Evolutionary conservation across 441 rosid genomes (phyloP).

Genomic region (Gossypium davidsonii): DNA sequence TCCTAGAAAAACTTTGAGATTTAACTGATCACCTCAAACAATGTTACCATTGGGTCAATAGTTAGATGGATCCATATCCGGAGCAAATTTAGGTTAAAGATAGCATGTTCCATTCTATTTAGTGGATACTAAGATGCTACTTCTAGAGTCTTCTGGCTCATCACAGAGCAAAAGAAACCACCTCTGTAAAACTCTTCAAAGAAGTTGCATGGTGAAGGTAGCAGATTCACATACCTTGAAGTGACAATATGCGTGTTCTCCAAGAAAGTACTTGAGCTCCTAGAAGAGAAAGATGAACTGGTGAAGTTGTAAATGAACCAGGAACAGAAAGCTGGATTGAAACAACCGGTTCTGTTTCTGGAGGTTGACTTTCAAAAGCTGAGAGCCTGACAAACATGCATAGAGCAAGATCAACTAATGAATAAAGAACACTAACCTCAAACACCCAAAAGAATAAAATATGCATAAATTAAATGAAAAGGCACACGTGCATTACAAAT

Average conservation of each 20-base stretch:
- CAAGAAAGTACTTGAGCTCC: constrained; percentile 67
- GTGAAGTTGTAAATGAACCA: constrained; percentile 58
- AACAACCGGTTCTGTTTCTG: constrained; percentile 47
- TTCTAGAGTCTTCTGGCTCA: not conserved
- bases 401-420: constrained; percentile 26
- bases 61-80: not conserved
- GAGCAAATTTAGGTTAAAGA: not conserved
- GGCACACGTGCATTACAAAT: not conserved
- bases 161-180: not conserved
- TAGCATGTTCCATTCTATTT: not conserved
- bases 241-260: constrained; percentile 80
- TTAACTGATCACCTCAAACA: not conserved
- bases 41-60: not conserved
- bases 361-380: constrained; percentile 34
- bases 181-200: not conserved
- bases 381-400: constrained; percentile 42
- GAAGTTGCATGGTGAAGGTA: constrained; percentile 10
- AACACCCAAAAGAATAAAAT: not conserved
- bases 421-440: constrained; percentile 11
- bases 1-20: not conserved
- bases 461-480: not conserved
- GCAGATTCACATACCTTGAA: constrained; percentile 48
- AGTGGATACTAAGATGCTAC: not conserved
- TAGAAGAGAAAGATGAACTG: constrained; percentile 49
- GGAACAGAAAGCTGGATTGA: constrained; percentile 60